These are phyloP conservation scores for Prunus davidiana DNA, from an alignment of 306 rosid species.

Conservation along the genomic window DNA sequence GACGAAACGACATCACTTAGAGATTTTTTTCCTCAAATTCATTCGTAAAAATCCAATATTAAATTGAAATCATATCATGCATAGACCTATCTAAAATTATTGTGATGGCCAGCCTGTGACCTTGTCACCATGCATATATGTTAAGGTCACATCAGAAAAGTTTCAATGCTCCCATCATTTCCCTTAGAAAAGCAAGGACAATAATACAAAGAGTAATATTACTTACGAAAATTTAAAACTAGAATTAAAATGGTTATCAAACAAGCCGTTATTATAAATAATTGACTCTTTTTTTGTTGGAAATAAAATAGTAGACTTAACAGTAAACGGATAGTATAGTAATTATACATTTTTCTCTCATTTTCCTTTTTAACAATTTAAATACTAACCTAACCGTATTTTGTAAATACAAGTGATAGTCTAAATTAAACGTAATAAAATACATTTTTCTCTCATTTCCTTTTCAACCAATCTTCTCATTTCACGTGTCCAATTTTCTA, in stretches of 20 bases:
- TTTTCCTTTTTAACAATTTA: too few relatives aligned
- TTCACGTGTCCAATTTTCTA: background rate
- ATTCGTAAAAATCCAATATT: constrained; percentile 14
- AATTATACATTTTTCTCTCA: too few relatives aligned
- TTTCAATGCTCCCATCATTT: constrained; percentile 10
- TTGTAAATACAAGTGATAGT: too few relatives aligned
- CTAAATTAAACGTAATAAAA: too few relatives aligned
- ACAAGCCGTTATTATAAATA: too few relatives aligned
- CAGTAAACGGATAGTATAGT: too few relatives aligned
- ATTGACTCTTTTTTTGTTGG: too few relatives aligned
- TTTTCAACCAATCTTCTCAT: background rate
- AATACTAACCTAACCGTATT: too few relatives aligned
- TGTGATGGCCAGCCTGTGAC: constrained; percentile 43
- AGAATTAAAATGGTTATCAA: too few relatives aligned
- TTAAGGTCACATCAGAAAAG: background rate
- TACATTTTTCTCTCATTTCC: background rate
- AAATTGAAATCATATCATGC: constrained; percentile 27
- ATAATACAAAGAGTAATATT: background rate
- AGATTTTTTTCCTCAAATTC: background rate
- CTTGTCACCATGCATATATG: constrained; percentile 11
- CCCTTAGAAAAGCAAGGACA: background rate
- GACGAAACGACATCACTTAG: background rate
- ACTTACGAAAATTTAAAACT: too few relatives aligned
- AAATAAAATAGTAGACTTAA: too few relatives aligned
- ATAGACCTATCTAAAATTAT: constrained; percentile 31